Conservation (phyloP, 257 asterid genomes). For the Solanum lycopersicoides region DNA sequence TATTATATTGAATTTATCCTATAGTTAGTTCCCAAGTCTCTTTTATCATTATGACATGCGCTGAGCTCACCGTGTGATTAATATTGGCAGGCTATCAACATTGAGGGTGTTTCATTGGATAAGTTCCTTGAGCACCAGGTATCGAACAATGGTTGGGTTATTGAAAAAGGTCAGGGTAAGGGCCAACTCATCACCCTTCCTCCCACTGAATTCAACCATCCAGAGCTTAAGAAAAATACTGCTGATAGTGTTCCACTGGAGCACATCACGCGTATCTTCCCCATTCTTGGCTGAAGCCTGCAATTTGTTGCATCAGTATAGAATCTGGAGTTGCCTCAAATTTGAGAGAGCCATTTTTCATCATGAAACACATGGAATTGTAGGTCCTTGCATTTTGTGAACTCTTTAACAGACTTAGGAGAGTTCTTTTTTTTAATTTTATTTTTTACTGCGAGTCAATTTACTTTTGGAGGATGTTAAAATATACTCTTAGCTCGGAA, state of each 20-base stretch:
- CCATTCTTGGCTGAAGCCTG: constrained; percentile 50
- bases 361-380: neutral
- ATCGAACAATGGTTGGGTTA: constrained; percentile 48
- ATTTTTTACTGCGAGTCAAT: neutral
- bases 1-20: neutral
- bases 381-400: neutral
- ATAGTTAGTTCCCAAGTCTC: neutral
- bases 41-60: neutral
- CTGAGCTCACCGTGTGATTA: neutral
- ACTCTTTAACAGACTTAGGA: neutral
- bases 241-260: constrained; percentile 60
- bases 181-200: constrained; percentile 58
- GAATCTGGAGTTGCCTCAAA: neutral
- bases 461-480: neutral
- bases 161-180: constrained; percentile 50
- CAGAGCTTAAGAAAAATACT: constrained; percentile 60
- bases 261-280: constrained; percentile 64
- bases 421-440: neutral
- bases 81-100: constrained; percentile 54
- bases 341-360: neutral
- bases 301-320: neutral
- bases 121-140: constrained; percentile 70
- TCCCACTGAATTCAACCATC: constrained; percentile 60
- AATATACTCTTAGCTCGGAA: neutral
- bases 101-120: constrained; percentile 65